A percentile compares a stretch with the other conserved stretches of the same genome.
Evolutionary conservation across 176 grass and related monocot species (phyloP).

Genomic region (Leersia perrieri): DNA sequence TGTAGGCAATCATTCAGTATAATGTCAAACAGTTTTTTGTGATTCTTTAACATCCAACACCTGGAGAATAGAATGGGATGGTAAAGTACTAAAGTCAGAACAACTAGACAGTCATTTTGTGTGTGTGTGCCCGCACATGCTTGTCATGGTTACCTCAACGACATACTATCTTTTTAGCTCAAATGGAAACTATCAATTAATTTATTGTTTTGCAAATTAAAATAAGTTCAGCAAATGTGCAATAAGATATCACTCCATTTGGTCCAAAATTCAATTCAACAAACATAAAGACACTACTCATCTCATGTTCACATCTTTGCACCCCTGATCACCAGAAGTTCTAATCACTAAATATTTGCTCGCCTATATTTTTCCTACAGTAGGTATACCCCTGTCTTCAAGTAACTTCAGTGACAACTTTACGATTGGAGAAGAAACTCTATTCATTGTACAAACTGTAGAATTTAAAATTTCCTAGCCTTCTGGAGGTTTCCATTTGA

Average conservation of each 20-base stretch:
- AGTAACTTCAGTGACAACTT: neutral
- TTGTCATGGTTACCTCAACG: neutral
- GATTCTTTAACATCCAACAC: conserved; percentile 14
- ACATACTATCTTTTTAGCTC: neutral
- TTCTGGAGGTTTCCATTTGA: neutral
- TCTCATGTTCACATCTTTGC: neutral
- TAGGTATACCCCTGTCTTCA: neutral
- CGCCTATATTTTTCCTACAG: neutral
- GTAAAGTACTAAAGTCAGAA: neutral
- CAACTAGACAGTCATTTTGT: neutral
- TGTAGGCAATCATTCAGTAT: neutral
- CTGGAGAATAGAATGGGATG: neutral
- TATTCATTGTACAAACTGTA: neutral
- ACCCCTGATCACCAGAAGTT: neutral
- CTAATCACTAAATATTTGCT: neutral
- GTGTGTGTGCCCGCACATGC: too few relatives aligned
- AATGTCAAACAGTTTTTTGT: neutral
- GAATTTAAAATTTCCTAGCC: neutral
- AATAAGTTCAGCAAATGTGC: conserved; percentile 5
- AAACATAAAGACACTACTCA: neutral
- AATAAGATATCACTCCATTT: neutral
- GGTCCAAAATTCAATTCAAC: neutral
- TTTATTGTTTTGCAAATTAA: neutral
- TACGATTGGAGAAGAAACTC: neutral
- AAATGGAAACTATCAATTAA: neutral